These are phyloP conservation scores for Solanum medicagineum DNA, from an alignment of 257 asterid genomes.

Conservation along the genomic window DNA sequence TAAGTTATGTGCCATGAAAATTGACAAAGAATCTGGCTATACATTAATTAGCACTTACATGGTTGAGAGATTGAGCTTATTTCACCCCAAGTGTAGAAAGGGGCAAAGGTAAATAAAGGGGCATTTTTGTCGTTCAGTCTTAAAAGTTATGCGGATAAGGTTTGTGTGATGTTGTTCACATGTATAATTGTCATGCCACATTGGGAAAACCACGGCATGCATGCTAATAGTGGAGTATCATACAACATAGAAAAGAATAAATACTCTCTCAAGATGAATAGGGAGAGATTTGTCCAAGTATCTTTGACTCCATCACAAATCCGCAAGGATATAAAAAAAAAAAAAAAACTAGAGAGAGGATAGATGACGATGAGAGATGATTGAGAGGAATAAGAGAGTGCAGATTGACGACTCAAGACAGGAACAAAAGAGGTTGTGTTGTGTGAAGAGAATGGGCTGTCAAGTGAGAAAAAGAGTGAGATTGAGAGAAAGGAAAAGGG, in stretches of 20 bases:
- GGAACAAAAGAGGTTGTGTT: neutral
- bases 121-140: neutral
- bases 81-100: neutral
- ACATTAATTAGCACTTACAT: neutral
- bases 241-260: neutral
- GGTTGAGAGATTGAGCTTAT: neutral
- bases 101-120: neutral
- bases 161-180: neutral
- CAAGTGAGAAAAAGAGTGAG: neutral
- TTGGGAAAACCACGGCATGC: neutral
- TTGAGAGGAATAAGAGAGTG: neutral
- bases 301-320: neutral
- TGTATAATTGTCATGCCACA: neutral
- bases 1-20: neutral
- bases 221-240: neutral
- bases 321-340: neutral
- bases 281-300: neutral
- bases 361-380: neutral
- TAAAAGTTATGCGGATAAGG: neutral
- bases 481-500: neutral
- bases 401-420: neutral
- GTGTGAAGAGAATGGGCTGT: neutral
- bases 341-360: neutral
- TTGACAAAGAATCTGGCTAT: neutral
- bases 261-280: neutral